Conservation (phyloP, 176 grass and related monocot genomes). For the Rhynchospora pubera region DNA sequence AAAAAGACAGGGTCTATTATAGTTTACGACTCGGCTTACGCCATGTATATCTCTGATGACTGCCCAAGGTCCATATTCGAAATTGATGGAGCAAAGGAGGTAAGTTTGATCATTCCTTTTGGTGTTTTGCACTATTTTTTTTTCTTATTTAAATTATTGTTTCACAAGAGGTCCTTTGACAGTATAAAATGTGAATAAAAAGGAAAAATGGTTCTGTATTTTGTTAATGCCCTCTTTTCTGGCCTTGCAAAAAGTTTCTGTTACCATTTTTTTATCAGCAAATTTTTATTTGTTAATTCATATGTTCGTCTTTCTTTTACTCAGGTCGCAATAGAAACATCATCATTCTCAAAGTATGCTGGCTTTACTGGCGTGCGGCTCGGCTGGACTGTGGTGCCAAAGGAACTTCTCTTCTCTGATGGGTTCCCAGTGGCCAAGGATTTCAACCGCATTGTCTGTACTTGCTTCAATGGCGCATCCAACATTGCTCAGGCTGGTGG, state of each 20-base stretch:
- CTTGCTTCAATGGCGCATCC: constrained; percentile 89
- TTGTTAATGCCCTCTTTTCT: background rate
- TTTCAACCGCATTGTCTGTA: constrained; percentile 87
- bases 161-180: background rate
- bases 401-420: constrained; percentile 88
- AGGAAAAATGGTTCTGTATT: background rate
- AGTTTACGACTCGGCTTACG: constrained; percentile 97
- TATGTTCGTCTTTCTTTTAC: constrained; percentile 13
- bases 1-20: constrained; percentile 88
- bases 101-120: constrained; percentile 9
- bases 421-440: constrained; percentile 83
- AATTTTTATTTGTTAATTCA: background rate
- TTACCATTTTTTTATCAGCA: background rate
- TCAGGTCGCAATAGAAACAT: constrained; percentile 85
- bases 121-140: background rate
- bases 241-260: background rate
- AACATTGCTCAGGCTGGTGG: constrained; percentile 82
- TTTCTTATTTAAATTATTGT: background rate
- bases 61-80: constrained; percentile 80
- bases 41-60: constrained; percentile 43
- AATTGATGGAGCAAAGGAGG: constrained; percentile 96
- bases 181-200: background rate
- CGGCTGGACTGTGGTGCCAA: constrained; percentile 90
- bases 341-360: constrained; percentile 96
- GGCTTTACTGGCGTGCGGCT: constrained; percentile 89